Conservation (phyloP, 495 filamentous ascomycete genomes). For the Parmelia sp. region DNA sequence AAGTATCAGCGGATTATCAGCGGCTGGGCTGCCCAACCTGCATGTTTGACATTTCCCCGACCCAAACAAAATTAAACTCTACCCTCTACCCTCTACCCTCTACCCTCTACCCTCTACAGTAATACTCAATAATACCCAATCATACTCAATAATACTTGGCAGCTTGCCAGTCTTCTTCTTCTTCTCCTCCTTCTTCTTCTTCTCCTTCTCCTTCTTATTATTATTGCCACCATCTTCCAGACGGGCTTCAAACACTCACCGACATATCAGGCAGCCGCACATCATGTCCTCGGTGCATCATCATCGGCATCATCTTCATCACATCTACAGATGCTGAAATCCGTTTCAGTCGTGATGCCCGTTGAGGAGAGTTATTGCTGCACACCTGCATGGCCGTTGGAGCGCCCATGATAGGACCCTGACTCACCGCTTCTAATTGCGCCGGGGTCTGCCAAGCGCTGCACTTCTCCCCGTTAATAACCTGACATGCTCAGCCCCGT, state of each 20-base stretch:
- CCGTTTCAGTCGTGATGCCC: background rate
- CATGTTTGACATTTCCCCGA: slow-evolving; percentile 2
- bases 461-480: no score
- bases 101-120: no score
- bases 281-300: background rate
- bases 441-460: background rate
- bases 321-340: background rate
- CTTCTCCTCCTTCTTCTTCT: no score
- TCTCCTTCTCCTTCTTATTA: no score
- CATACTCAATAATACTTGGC: background rate
- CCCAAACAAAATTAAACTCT: background rate
- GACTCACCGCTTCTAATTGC: background rate
- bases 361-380: background rate
- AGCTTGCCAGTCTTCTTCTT: background rate
- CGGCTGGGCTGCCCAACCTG: slow-evolving; percentile 1
- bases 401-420: background rate
- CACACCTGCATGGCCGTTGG: background rate
- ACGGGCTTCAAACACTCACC: background rate
- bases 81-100: no score
- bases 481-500: background rate
- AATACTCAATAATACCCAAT: background rate
- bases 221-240: no score
- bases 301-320: background rate
- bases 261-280: slow-evolving; percentile 5
- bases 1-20: no score